Conservation (phyloP, 2,329 filamentous ascomycete genomes). For the Sarocladium oryzae region DNA sequence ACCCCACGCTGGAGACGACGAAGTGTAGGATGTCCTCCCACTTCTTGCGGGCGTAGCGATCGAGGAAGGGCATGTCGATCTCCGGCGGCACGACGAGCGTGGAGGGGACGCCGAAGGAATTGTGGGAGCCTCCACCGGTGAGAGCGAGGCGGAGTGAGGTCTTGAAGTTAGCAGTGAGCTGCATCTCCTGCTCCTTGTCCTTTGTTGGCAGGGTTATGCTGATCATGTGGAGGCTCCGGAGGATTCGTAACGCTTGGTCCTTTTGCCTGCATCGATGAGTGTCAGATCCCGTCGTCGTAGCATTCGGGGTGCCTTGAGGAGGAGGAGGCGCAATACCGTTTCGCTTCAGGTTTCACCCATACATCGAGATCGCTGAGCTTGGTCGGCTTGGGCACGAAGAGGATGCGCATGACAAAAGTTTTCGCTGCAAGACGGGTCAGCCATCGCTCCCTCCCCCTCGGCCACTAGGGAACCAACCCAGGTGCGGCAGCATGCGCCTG, state of each 20-base stretch:
- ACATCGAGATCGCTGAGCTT: constrained; percentile 73
- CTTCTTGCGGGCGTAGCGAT: constrained; percentile 77
- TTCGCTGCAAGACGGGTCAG: constrained; percentile 56
- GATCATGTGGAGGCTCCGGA: constrained; percentile 83
- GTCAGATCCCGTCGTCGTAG: too few relatives aligned
- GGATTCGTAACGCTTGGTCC: constrained; percentile 74
- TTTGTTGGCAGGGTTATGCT: constrained; percentile 55
- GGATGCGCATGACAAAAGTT: constrained; percentile 88
- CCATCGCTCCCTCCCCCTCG: too few relatives aligned
- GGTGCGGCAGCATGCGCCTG: constrained; percentile 88
- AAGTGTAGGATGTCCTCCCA: constrained; percentile 97
- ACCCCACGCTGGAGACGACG: constrained; percentile 74
- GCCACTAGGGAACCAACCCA: too few relatives aligned
- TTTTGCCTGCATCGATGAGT: constrained; percentile 64
- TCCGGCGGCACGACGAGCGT: constrained; percentile 53
- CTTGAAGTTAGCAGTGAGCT: constrained; percentile 75
- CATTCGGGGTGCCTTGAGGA: too few relatives aligned
- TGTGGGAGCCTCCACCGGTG: constrained; percentile 76
- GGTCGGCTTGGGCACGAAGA: constrained; percentile 82
- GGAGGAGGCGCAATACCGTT: too few relatives aligned
- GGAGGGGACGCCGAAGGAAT: constrained; percentile 87
- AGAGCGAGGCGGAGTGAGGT: constrained; percentile 78
- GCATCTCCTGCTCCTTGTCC: constrained; percentile 60
- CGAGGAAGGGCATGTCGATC: constrained; percentile 67
- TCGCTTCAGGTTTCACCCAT: constrained; percentile 68